phyloP scores from a whole-genome alignment of 2,329 filamentous ascomycete genomes.

The Balansia obtecta region DNA sequence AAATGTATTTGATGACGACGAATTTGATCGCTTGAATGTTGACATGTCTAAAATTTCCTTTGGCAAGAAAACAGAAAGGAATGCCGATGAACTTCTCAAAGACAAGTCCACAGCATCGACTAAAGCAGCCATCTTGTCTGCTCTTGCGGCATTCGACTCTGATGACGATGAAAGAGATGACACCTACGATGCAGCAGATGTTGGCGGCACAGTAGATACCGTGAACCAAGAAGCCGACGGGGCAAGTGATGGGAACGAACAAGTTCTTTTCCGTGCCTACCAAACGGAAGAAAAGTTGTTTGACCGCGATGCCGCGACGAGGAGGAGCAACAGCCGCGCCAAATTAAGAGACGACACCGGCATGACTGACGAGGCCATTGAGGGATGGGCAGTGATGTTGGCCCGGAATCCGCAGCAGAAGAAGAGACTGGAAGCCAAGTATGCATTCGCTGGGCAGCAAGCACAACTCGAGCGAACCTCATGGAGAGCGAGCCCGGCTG shows the following conservation, averaged over 20 bases:
- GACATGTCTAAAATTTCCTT: slow-evolving; percentile 61
- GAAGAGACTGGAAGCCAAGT: slow-evolving; percentile 58
- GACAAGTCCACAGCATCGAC: slow-evolving; percentile 53
- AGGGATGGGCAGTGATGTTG: slow-evolving; percentile 89
- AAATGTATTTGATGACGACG: slow-evolving; percentile 72
- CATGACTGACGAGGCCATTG: slow-evolving; percentile 87
- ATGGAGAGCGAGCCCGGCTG: slow-evolving; percentile 44
- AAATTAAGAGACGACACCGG: slow-evolving; percentile 63
- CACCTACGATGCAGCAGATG: slow-evolving; percentile 86
- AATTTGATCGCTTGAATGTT: slow-evolving; percentile 58
- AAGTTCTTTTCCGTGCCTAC: slow-evolving; percentile 61
- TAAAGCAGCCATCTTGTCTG: slow-evolving; percentile 80
- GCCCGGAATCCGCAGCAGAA: slow-evolving; percentile 56
- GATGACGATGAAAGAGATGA: slow-evolving; percentile 97
- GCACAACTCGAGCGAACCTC: slow-evolving; percentile 50
- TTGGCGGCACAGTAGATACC: slow-evolving; percentile 75
- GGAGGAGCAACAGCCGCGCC: slow-evolving; percentile 48
- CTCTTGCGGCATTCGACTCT: slow-evolving; percentile 77
- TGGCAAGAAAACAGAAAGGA: slow-evolving; percentile 54
- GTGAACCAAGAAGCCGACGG: slow-evolving; percentile 43
- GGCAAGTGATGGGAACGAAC: slow-evolving; percentile 46
- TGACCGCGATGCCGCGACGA: slow-evolving; percentile 55
- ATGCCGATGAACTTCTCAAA: slow-evolving; percentile 59
- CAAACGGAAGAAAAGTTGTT: slow-evolving; percentile 54
- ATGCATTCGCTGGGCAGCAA: slow-evolving; percentile 56